Conservation (phyloP, 1,139 yeast genomes). For the Suhomyces anneliseae region DNA sequence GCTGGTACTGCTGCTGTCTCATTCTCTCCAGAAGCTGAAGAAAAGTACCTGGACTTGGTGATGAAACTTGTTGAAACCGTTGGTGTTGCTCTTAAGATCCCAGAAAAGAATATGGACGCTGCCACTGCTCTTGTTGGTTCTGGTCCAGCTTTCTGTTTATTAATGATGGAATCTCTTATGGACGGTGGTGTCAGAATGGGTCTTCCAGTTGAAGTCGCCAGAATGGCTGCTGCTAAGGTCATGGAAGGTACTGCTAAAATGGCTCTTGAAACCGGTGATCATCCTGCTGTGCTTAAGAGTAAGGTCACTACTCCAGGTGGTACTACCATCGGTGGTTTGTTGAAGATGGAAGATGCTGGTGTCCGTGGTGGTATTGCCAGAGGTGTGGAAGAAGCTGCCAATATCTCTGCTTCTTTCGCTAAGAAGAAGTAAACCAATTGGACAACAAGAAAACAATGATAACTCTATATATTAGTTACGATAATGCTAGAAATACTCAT, state of each 20-base stretch:
- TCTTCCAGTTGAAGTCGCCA: slow-evolving; percentile 80
- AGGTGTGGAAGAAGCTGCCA: slow-evolving; percentile 89
- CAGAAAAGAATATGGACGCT: slow-evolving; percentile 94
- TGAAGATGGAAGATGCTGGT: slow-evolving; percentile 89
- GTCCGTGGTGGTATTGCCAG: slow-evolving; percentile 84
- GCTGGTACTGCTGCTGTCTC: slow-evolving; percentile 92
- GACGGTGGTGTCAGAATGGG: slow-evolving; percentile 98
- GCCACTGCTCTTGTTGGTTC: slow-evolving; percentile 95
- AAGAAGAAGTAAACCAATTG: slow-evolving; percentile 44
- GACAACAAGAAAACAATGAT: no score
- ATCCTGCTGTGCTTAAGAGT: slow-evolving; percentile 88
- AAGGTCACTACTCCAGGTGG: slow-evolving; percentile 98
- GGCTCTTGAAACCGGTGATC: slow-evolving; percentile 80
- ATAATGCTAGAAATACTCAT: no score
- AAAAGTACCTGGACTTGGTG: slow-evolving; percentile 51
- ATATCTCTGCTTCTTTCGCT: slow-evolving; percentile 76
- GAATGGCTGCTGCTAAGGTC: slow-evolving; percentile 91
- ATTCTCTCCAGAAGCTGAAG: slow-evolving; percentile 52
- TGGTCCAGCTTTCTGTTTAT: slow-evolving; percentile 91
- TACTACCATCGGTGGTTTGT: slow-evolving; percentile 92
- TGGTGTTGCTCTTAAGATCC: slow-evolving; percentile 70
- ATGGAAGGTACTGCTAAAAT: slow-evolving; percentile 95
- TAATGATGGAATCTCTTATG: slow-evolving; percentile 87
- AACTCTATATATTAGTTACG: no score
- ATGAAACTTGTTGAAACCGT: slow-evolving; percentile 61